phyloP scores from a whole-genome alignment of 2,329 filamentous ascomycete species.

The Gnomoniopsis smithogilvyi region DNA sequence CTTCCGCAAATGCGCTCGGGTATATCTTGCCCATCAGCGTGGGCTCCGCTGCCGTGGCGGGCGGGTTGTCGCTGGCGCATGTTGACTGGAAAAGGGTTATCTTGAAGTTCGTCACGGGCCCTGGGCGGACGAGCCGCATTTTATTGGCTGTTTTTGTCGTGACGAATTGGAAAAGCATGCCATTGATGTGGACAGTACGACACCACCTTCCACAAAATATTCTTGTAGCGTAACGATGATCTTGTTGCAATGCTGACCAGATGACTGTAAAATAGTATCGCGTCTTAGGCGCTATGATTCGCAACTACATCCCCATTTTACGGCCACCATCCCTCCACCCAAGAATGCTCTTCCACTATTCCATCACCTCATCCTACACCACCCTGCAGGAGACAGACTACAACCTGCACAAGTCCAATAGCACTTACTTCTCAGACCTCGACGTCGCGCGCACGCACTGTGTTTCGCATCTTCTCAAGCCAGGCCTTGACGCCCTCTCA shows the following conservation, averaged over 20 bases:
- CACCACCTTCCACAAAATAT: background rate
- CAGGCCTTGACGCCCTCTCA: slow-evolving; percentile 51
- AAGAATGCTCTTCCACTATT: slow-evolving; percentile 34
- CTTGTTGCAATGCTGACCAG: background rate
- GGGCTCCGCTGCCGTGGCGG: slow-evolving; percentile 43
- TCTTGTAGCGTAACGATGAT: background rate
- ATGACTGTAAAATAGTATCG: slow-evolving; percentile 24
- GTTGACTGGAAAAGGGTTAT: slow-evolving; percentile 38
- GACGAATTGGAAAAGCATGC: slow-evolving; percentile 71
- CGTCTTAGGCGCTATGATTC: slow-evolving; percentile 32
- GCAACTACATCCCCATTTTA: slow-evolving; percentile 25
- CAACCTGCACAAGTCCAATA: slow-evolving; percentile 39
- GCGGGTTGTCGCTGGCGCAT: slow-evolving; percentile 33
- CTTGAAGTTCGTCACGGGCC: slow-evolving; percentile 48
- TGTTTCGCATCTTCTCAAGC: slow-evolving; percentile 64
- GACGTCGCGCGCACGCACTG: slow-evolving; percentile 81
- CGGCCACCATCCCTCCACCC: slow-evolving; percentile 19
- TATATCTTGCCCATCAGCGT: slow-evolving; percentile 37
- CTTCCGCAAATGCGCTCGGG: slow-evolving; percentile 13
- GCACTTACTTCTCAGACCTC: slow-evolving; percentile 83
- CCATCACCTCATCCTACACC: slow-evolving; percentile 28
- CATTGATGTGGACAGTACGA: slow-evolving; percentile 73
- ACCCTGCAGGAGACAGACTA: slow-evolving; percentile 35
- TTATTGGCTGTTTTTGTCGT: slow-evolving; percentile 53
- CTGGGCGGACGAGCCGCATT: slow-evolving; percentile 51